A percentile compares a stretch with the other conserved stretches of the same genome.
Evolutionary conservation across 148 eudicot genomes (phyloP).

Genomic region (Camellia sinensis): DNA sequence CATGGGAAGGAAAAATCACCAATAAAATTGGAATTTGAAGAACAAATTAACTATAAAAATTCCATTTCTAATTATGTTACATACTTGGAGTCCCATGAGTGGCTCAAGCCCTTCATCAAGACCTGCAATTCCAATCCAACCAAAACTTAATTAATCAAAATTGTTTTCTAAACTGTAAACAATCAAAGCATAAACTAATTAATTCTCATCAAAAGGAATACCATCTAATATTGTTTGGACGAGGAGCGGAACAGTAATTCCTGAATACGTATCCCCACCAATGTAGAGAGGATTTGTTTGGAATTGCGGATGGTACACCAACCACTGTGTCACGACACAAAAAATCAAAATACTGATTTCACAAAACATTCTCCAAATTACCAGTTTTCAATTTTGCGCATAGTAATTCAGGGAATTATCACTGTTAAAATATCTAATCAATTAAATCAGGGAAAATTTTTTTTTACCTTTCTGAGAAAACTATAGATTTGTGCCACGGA

Average conservation of each 20-base stretch:
- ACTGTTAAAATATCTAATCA: no score
- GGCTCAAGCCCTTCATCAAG: background rate
- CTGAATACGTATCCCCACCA: conserved; percentile 31
- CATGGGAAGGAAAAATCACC: background rate
- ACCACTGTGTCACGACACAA: conserved; percentile 19
- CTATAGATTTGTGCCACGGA: conserved; percentile 10
- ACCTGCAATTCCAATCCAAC: conserved; percentile 7
- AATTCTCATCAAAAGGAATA: background rate
- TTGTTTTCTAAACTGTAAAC: background rate
- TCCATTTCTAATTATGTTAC: background rate
- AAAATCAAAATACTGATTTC: background rate
- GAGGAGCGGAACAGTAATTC: conserved; percentile 27
- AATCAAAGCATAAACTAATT: background rate
- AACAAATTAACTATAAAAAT: background rate
- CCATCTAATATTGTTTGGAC: conserved; percentile 26
- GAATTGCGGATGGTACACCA: conserved; percentile 19
- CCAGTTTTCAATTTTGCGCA: no score
- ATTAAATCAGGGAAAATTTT: no score
- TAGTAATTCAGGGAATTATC: no score
- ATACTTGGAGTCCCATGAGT: background rate
- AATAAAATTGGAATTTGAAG: background rate
- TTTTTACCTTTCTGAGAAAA: conserved; percentile 18
- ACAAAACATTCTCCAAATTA: background rate
- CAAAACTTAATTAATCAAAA: background rate
- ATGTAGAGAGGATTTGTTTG: conserved; percentile 24